Conservation (phyloP, 441 rosid genomes). For the Pelargonium cotyledonis region DNA sequence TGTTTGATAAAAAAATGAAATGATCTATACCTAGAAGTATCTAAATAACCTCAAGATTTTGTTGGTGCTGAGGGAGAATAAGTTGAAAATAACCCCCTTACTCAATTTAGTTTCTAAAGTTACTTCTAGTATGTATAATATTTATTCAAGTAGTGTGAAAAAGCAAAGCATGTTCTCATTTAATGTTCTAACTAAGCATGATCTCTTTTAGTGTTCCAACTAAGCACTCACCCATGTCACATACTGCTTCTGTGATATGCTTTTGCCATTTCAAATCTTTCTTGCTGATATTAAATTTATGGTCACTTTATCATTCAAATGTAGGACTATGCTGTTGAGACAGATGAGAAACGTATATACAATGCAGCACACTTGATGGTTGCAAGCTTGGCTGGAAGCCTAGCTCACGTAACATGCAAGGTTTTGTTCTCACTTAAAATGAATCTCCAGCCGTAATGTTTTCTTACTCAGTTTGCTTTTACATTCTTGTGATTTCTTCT, state of each 20-base stretch:
- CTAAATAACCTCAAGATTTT: neutral
- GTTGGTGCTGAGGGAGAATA: neutral
- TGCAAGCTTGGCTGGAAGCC: slow-evolving; percentile 96
- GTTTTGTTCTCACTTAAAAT: slow-evolving; percentile 30
- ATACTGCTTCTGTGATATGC: neutral
- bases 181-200: neutral
- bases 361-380: slow-evolving; percentile 99
- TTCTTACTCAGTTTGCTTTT: neutral
- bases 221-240: neutral
- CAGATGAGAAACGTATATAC: slow-evolving; percentile 85
- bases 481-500: slow-evolving; percentile 11
- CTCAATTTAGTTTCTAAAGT: neutral
- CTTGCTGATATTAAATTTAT: neutral
- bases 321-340: slow-evolving; percentile 90
- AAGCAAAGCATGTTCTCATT: neutral
- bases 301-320: slow-evolving; percentile 13
- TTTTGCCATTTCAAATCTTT: neutral
- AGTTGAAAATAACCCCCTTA: neutral
- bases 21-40: neutral
- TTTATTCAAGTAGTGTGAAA: neutral
- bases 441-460: neutral
- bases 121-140: neutral
- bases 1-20: neutral
- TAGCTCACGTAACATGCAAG: slow-evolving; percentile 99
- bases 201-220: neutral